Evolutionary conservation across 495 filamentous ascomycete genomes (phyloP).

Genomic region (Thermothielavioides terrestris): DNA sequence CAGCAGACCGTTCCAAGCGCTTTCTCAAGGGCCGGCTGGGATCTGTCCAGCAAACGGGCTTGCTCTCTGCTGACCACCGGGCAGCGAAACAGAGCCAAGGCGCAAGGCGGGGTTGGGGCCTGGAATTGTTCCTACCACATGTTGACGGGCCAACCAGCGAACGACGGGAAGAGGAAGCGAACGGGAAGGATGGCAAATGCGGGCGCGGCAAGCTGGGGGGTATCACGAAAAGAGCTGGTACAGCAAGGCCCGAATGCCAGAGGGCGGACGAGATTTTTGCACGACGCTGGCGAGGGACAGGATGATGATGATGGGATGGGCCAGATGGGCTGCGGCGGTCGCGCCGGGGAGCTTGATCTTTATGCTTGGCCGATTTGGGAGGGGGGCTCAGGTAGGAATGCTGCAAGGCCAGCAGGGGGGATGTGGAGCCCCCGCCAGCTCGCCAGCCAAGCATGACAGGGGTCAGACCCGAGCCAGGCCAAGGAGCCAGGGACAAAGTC

Average conservation of each 20-base stretch:
- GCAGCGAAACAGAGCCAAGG: slow-evolving; percentile 1
- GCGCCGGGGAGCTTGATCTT: slow-evolving; percentile 20
- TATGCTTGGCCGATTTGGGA: slow-evolving; percentile 12
- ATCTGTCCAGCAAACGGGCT: neutral
- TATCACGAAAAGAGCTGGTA: neutral
- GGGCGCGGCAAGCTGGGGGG: slow-evolving; percentile 1
- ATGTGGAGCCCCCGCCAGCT: slow-evolving; percentile 11
- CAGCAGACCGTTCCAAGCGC: neutral
- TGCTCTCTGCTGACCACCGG: neutral
- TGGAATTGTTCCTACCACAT: slow-evolving; percentile 25
- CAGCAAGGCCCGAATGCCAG: neutral
- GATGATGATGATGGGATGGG: slow-evolving; percentile 9
- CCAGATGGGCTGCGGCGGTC: neutral
- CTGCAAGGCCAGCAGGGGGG: slow-evolving; percentile 7
- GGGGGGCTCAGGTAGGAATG: slow-evolving; percentile 6
- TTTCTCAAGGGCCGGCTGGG: neutral
- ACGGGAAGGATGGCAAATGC: neutral
- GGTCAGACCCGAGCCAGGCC: slow-evolving; percentile 1
- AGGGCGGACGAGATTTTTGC: neutral
- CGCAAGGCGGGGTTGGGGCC: slow-evolving; percentile 11
- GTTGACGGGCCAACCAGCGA: slow-evolving; percentile 23
- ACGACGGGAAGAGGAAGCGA: slow-evolving; percentile 11
- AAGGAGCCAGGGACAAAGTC: slow-evolving; percentile 4
- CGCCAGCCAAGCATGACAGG: slow-evolving; percentile 6
- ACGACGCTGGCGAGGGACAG: neutral